phyloP scores from a whole-genome alignment of 2,329 filamentous ascomycete genomes.

The Beauveria rudraprayagi region DNA sequence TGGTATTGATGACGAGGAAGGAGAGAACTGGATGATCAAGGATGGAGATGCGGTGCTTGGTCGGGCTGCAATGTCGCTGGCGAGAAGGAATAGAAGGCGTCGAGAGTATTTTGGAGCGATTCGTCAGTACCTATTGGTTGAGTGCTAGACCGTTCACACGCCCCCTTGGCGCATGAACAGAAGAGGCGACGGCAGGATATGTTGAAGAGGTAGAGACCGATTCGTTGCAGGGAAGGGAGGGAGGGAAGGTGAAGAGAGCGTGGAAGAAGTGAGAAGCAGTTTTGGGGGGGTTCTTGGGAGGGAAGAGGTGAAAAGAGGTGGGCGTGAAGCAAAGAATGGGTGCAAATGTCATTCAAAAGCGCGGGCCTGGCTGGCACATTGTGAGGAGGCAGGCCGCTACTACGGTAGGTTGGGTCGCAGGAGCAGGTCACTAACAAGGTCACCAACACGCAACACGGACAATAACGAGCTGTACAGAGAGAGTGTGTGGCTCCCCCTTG shows the following conservation, averaged over 20 bases:
- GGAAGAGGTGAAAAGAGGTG: background rate
- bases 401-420: too few relatives aligned
- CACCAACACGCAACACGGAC: background rate
- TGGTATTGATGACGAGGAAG: background rate
- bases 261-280: background rate
- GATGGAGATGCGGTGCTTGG: background rate
- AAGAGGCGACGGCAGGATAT: conserved; percentile 1
- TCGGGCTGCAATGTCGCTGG: background rate
- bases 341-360: conserved; percentile 1
- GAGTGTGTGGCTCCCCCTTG: too few relatives aligned
- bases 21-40: background rate
- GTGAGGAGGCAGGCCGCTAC: background rate
- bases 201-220: background rate
- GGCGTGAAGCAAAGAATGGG: conserved; percentile 5
- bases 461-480: background rate
- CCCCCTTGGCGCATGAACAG: conserved; percentile 8
- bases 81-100: background rate
- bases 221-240: background rate
- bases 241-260: background rate
- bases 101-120: background rate
- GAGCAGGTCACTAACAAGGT: background rate
- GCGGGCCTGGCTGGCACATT: background rate
- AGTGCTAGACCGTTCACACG: background rate
- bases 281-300: background rate
- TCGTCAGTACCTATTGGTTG: background rate